Base-by-base conservation (phyloP, 1,284 basidiomycete genomes). In the Volvariella surrecta region DNA sequence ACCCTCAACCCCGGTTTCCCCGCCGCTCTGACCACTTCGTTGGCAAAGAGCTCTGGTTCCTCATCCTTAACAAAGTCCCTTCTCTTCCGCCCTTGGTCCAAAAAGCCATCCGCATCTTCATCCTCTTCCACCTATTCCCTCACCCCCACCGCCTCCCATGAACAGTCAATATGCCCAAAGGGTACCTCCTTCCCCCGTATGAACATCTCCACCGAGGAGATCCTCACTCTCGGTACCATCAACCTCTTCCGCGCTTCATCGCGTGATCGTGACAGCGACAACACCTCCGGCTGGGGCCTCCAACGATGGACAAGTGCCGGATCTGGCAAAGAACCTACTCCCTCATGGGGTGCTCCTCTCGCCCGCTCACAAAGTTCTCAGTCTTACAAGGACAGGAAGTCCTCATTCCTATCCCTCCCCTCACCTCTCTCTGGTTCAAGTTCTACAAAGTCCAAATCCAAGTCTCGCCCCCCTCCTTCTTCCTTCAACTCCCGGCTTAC, bases 211-310 rank as follows among this genome's bases (percentile, higher is more conserved):
- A 54, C 65, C 4, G 69, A 72, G 35, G 67, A 70, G 40, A 59
- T 70, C 22, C 57, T 69, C 42, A 62, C 67, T 10, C 54, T 70
- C 24, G 64, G 69, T 30, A 59, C 70, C 21, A 71, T 64, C 47
- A 66, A 68, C 30, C 62, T 78, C 47, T 73, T 75, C 56, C 71
- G 74, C 39, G 20, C 67, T 7, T 61, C 65, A 30, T 67, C 74
- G 7, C 61, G 62, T 34, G 22, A 10, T 40, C 34, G 44, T 44
- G 42, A 44, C 39, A n/a, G n/a, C 10, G 44, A 42, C 28, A 28
- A 34, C 15, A 44, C 38, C 30, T 50, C 47, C 15, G 50, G 54
- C 15, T 61, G 59, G 52, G 53, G 51, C 28, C 54, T 64, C 30
- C 52, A 58, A 18, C 59, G 62, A 20, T 61, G 61, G 57, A 40